Conservation (phyloP, 495 filamentous ascomycete genomes). For the Collariella sp. region DNA sequence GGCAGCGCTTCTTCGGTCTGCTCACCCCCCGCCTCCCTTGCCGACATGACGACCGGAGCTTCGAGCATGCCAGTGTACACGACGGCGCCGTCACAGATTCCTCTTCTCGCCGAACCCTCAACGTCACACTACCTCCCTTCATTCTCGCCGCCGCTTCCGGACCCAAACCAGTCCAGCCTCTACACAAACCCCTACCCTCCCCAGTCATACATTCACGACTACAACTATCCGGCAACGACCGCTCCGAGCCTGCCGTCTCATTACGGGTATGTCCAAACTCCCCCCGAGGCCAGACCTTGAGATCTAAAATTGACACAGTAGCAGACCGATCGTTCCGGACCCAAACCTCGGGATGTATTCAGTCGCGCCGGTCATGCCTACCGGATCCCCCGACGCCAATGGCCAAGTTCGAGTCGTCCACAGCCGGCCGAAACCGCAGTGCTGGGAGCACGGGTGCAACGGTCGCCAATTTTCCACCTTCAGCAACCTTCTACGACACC, state of each 20-base stretch:
- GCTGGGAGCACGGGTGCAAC: constrained; percentile 94
- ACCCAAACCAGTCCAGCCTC: constrained; percentile 32
- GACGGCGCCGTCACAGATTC: constrained; percentile 37
- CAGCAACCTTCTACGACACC: constrained; percentile 85
- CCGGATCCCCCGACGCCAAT: constrained; percentile 23
- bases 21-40: constrained; percentile 33
- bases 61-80: constrained; percentile 40
- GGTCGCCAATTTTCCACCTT: constrained; percentile 91
- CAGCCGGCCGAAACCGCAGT: constrained; percentile 78
- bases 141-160: constrained; percentile 37
- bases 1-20: constrained; percentile 36
- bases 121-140: constrained; percentile 36
- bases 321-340: constrained; percentile 33
- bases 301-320: neutral
- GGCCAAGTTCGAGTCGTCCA: constrained; percentile 61
- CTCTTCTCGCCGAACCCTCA: constrained; percentile 38
- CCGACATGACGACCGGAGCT: constrained; percentile 30
- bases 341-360: constrained; percentile 37
- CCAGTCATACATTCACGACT: constrained; percentile 28
- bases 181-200: constrained; percentile 26
- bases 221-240: constrained; percentile 33
- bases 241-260: constrained; percentile 35
- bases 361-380: constrained; percentile 26
- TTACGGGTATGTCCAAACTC: constrained; percentile 31
- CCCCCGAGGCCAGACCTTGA: neutral